These are phyloP conservation scores for Aspergillus carbonarius DNA, from an alignment of 2,329 filamentous ascomycete genomes.

Conservation along the genomic window DNA sequence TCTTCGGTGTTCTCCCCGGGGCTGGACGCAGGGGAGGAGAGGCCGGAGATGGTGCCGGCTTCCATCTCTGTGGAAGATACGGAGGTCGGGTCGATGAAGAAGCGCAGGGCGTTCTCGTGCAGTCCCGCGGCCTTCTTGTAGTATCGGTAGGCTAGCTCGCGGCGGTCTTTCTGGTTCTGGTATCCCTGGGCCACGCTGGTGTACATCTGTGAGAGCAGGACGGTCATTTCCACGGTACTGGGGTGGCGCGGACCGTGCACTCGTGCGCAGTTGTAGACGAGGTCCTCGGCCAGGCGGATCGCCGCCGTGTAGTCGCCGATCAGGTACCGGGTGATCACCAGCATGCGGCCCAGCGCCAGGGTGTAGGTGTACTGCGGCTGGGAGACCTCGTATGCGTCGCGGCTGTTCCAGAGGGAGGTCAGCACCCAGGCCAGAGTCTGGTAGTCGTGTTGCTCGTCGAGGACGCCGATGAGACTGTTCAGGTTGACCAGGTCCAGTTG, in stretches of 20 bases:
- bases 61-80: slow-evolving; percentile 24
- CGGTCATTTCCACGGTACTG: slow-evolving; percentile 50
- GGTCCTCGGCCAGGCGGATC: slow-evolving; percentile 53
- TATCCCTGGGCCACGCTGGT: slow-evolving; percentile 44
- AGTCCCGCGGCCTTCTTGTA: slow-evolving; percentile 40
- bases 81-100: slow-evolving; percentile 32
- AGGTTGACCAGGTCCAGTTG: slow-evolving; percentile 42
- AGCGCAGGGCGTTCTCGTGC: slow-evolving; percentile 41
- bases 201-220: slow-evolving; percentile 53
- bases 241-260: slow-evolving; percentile 51
- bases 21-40: not conserved
- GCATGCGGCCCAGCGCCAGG: slow-evolving; percentile 50
- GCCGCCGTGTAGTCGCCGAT: slow-evolving; percentile 46
- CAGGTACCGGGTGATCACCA: slow-evolving; percentile 53
- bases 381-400: slow-evolving; percentile 43
- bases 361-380: slow-evolving; percentile 39
- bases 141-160: slow-evolving; percentile 39
- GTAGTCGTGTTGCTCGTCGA: slow-evolving; percentile 50
- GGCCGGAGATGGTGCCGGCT: not conserved
- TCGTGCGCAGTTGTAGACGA: slow-evolving; percentile 56
- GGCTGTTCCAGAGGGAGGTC: slow-evolving; percentile 45
- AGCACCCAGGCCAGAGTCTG: slow-evolving; percentile 45
- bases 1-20: not conserved
- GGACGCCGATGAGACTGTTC: slow-evolving; percentile 43
- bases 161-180: slow-evolving; percentile 31